A percentile compares a stretch with the other conserved stretches of the same genome.
These are phyloP conservation scores for Aspergillus caelatus DNA, from an alignment of 2,329 filamentous ascomycete genomes.

Conservation along the genomic window DNA sequence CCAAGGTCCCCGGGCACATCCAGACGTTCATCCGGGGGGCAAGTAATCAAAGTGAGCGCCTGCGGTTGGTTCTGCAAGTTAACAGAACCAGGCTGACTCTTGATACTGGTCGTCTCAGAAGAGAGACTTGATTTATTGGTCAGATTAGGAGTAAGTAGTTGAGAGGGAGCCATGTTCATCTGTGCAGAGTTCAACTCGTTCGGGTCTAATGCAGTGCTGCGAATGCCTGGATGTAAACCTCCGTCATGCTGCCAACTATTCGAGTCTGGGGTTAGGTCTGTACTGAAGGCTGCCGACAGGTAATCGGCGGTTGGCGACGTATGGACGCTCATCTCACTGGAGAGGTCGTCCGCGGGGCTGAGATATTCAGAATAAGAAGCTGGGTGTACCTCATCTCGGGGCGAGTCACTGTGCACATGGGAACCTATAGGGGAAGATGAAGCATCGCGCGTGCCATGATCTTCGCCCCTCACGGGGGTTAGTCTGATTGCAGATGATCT, in stretches of 20 bases:
- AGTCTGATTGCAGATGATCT: constrained; percentile 35
- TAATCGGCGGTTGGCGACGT: constrained; percentile 28
- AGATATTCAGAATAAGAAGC: constrained; percentile 32
- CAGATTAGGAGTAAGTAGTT: constrained; percentile 37
- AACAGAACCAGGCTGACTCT: constrained; percentile 16
- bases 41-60: constrained; percentile 29
- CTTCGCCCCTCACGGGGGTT: constrained; percentile 30
- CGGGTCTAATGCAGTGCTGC: constrained; percentile 6
- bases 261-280: constrained; percentile 22
- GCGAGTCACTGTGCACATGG: constrained; percentile 11
- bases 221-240: constrained; percentile 7
- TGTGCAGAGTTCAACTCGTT: constrained; percentile 19
- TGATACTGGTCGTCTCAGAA: constrained; percentile 23
- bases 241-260: constrained; percentile 16
- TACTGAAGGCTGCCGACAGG: constrained; percentile 22
- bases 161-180: constrained; percentile 25
- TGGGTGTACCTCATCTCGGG: constrained; percentile 17
- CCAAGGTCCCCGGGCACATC: constrained; percentile 21
- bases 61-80: constrained; percentile 21
- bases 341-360: constrained; percentile 32
- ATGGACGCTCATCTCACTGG: constrained; percentile 32
- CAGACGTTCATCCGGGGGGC: constrained; percentile 28
- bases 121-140: constrained; percentile 34
- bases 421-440: constrained; percentile 19
- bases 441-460: constrained; percentile 19